Evolutionary conservation across 2,329 filamentous ascomycete genomes (phyloP).

Genomic region (Colletotrichum sp.): DNA sequence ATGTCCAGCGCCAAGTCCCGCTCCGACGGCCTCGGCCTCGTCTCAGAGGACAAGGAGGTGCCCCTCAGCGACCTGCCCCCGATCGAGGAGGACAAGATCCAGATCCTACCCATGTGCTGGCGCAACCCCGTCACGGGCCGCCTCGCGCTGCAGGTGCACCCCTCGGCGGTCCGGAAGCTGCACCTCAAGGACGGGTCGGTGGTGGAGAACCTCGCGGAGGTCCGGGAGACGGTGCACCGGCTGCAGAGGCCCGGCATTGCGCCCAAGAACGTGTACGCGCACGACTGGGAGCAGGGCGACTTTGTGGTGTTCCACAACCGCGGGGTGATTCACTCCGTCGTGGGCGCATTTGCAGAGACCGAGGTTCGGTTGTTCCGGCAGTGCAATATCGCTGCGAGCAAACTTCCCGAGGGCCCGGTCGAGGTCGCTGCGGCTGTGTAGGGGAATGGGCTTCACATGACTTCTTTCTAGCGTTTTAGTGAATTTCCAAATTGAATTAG

Average conservation of each 20-base stretch:
- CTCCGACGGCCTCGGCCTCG: slow-evolving; percentile 73
- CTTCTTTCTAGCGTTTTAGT: not conserved
- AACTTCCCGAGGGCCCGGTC: slow-evolving; percentile 56
- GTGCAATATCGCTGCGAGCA: slow-evolving; percentile 77
- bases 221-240: slow-evolving; percentile 70
- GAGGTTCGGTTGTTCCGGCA: slow-evolving; percentile 79
- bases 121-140: slow-evolving; percentile 74
- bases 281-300: slow-evolving; percentile 81
- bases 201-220: slow-evolving; percentile 70
- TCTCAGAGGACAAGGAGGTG: slow-evolving; percentile 70
- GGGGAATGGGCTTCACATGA: not conserved
- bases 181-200: slow-evolving; percentile 70
- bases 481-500: not conserved
- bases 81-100: slow-evolving; percentile 70
- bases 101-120: slow-evolving; percentile 79
- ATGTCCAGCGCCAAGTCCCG: slow-evolving; percentile 73
- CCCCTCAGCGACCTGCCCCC: slow-evolving; percentile 64
- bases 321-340: slow-evolving; percentile 76
- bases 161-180: slow-evolving; percentile 72
- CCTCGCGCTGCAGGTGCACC: slow-evolving; percentile 76
- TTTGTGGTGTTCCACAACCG: slow-evolving; percentile 81
- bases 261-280: slow-evolving; percentile 71
- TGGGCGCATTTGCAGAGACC: slow-evolving; percentile 75
- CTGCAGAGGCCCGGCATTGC: slow-evolving; percentile 77
- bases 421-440: slow-evolving; percentile 4